Evolutionary conservation across 2,329 filamentous ascomycete species (phyloP).

Genomic region (Talaromyces amestolkiae): DNA sequence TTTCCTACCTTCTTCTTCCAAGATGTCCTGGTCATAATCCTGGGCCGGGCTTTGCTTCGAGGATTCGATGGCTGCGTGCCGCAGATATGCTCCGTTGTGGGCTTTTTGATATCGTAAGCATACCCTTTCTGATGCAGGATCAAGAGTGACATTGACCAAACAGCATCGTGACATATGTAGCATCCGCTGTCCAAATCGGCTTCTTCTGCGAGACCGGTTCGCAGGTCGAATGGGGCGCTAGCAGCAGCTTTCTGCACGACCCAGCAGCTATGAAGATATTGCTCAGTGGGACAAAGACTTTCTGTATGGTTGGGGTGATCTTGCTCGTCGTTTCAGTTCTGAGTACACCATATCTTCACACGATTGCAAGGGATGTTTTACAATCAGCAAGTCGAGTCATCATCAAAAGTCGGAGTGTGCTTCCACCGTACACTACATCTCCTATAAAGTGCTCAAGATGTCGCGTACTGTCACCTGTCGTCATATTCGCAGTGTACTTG

Average conservation of each 20-base stretch:
- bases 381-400: not conserved
- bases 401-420: not conserved
- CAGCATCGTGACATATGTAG: constrained; percentile 32
- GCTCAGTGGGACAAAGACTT: constrained; percentile 34
- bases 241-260: constrained; percentile 35
- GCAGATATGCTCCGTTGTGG: constrained; percentile 27
- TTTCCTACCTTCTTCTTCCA: constrained; percentile 39
- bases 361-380: not conserved
- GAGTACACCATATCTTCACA: constrained; percentile 31
- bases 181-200: constrained; percentile 37
- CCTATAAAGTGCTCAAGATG: not conserved
- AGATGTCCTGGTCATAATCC: constrained; percentile 34
- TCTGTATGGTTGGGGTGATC: constrained; percentile 27
- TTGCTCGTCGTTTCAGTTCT: constrained; percentile 31
- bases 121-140: too few relatives aligned
- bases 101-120: constrained; percentile 32
- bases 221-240: constrained; percentile 40
- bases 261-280: constrained; percentile 39
- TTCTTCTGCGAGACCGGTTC: constrained; percentile 43
- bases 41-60: constrained; percentile 31
- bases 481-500: constrained; percentile 27
- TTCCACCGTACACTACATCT: not conserved
- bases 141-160: too few relatives aligned
- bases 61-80: constrained; percentile 25
- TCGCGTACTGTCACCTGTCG: constrained; percentile 23